Conservation (phyloP, 257 asterid species). For the Capsicum pubescens region DNA sequence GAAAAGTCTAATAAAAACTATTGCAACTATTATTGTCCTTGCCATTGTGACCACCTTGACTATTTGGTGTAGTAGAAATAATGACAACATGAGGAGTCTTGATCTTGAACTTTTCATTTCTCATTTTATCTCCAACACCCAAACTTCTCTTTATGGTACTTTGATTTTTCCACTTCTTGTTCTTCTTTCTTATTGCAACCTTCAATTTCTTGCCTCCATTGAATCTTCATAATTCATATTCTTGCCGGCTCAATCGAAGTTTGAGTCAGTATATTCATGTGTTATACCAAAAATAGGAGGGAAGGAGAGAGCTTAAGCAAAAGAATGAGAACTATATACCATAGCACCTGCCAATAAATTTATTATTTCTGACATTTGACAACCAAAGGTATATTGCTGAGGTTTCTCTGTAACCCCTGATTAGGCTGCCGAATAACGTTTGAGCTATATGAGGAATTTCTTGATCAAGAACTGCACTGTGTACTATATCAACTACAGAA, state of each 20-base stretch:
- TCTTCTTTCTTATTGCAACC: too few species aligned
- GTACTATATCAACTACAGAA: slow-evolving; percentile 38
- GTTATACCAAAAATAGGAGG: too few species aligned
- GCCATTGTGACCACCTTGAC: slow-evolving; percentile 1
- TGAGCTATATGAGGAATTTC: neutral
- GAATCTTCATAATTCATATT: too few species aligned
- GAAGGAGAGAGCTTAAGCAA: too few species aligned
- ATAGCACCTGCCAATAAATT: neutral
- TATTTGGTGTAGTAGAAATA: slow-evolving; percentile 29
- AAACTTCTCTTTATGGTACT: too few species aligned
- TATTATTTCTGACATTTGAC: neutral
- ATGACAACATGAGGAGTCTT: slow-evolving; percentile 57
- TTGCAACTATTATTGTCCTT: slow-evolving; percentile 19
- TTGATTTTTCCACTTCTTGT: too few species aligned
- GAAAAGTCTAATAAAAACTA: neutral
- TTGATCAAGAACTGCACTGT: slow-evolving; percentile 8
- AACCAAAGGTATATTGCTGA: slow-evolving; percentile 1
- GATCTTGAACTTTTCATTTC: slow-evolving; percentile 50
- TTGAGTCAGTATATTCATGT: too few species aligned
- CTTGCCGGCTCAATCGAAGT: too few species aligned
- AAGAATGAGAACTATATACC: too few species aligned
- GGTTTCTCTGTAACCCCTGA: neutral
- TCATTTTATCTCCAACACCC: slow-evolving; percentile 48
- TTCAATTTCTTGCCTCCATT: too few species aligned
- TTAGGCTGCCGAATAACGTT: neutral